Evolutionary conservation across 306 rosid genomes (phyloP), one percentile per base, ranked within the genome.

Genomic region (Trifolium repens): DNA sequence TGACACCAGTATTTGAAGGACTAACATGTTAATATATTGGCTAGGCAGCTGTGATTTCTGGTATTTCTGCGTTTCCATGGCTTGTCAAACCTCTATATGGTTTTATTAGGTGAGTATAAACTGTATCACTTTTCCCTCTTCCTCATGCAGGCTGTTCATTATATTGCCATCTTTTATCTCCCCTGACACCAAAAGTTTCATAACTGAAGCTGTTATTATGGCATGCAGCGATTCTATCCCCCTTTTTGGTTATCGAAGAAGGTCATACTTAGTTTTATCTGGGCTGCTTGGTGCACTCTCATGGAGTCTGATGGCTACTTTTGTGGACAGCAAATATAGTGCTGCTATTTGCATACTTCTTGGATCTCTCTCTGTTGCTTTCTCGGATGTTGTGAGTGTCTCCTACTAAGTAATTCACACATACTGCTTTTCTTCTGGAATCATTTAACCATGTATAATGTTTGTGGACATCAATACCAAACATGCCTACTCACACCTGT

Each of bases 221-320:
- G 72, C 79, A 43, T 86, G 84, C 90, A 94, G 99, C 37, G 97
- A 94, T 86, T 94, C 99, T 68, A 86, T 94, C 60, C 99, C 99
- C 32, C 97, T 94, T 46, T 94, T 90, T 85, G 99, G 99, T 62
- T 94, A 94, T 63, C 96, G 99, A 73, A 90, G 99, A 78, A 86
- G 97, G 82, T 90, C 99, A 44, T 94, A 94, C 85, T 89, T 94
- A 78, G 90, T 92, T 86, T 78, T 94, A 44, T 94, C 99, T 2
- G 99, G 99, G 79, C 91, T 94, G 57, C 96, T 94, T 67, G 99
- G 99, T 83, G 92, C 97, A n/a, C 80, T 92, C 47, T 94, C 97
- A 35, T 94, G 99, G 97, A 86, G 87, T 79, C 84, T 90, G 85
- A 92, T 94, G 99, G 96, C 98, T 46, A 86, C 89, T 76, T 64